Base-by-base conservation (phyloP, 768 basidiomycete genomes). In the Naganishia onofrii region DNA sequence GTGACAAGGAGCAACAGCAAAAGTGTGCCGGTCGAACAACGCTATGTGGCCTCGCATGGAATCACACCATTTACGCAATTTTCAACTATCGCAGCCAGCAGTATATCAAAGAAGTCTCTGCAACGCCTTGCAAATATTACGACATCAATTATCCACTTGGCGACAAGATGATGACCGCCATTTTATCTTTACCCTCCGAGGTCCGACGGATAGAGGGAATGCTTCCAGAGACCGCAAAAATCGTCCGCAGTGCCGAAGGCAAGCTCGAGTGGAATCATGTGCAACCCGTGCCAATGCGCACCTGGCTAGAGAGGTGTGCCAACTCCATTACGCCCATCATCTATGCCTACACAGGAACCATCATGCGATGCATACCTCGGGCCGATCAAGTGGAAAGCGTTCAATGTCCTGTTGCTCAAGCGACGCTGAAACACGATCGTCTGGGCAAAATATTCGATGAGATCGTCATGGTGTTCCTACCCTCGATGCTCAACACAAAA, bases 391-490 rank as follows among this genome's bases (percentile, higher is more conserved):
- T 58, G 21, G 66, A 70, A 9, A 69, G 72, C 19, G 55, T 72
- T 5, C 75, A 73, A 5, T 73, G 72, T 51, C 74, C 76, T 9
- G 74, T 72, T 21, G 74, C 75, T 55, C 60, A 36, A 52, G 44
- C 52, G 15, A 31, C 36, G 13, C 67, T 72, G 19, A 72, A 73
- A 13, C 75, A 76, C 48, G 67, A 75, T 60, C 70, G 70, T 21
- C 73, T 74, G 58, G 75, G 77, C n/a, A 71, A 85, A 26, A 85
- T 88, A 55, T 80, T 90, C 26, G 83, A 84, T 36, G 85, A 87
- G 9, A 88, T 91, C 76, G 77, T 91, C 29, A 84, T 77, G 70
- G 84, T 83, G 23, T 58, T 58, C 34, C 34, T 58, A 36, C 57
- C 57, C 38, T 58, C 57, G 34, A 84, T 92, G 67, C 52, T 74